Evolutionary conservation across 2,329 filamentous ascomycete genomes (phyloP).

Genomic region (Sporothrix protearum): DNA sequence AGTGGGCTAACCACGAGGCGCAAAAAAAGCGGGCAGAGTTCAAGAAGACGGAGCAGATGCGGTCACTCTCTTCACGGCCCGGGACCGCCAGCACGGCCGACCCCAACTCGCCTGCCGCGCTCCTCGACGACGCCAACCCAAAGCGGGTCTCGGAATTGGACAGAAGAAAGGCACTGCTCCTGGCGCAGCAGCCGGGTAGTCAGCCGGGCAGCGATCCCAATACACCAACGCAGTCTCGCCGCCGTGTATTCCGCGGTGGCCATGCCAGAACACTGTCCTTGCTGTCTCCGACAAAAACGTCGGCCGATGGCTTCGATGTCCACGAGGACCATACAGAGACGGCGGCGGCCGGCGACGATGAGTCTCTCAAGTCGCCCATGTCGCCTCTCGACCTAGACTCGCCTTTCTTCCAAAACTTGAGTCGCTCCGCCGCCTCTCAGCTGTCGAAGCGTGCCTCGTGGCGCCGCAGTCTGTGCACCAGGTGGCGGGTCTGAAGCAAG

Average conservation of each 20-base stretch:
- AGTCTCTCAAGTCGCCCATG: constrained; percentile 35
- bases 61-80: constrained; percentile 38
- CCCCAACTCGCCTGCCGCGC: not conserved
- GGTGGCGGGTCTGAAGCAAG: constrained; percentile 60
- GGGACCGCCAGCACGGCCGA: not conserved
- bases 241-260: constrained; percentile 66
- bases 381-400: constrained; percentile 34
- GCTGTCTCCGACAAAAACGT: constrained; percentile 63
- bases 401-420: constrained; percentile 31
- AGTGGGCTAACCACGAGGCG: constrained; percentile 75
- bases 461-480: constrained; percentile 50
- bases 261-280: constrained; percentile 70
- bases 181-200: constrained; percentile 40
- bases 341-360: constrained; percentile 36
- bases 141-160: constrained; percentile 62
- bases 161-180: constrained; percentile 65
- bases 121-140: constrained; percentile 32
- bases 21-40: constrained; percentile 70
- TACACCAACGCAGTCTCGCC: constrained; percentile 41
- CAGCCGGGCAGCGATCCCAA: constrained; percentile 32
- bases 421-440: constrained; percentile 37
- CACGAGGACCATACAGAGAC: constrained; percentile 39
- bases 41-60: constrained; percentile 59
- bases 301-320: constrained; percentile 41
- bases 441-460: constrained; percentile 58